Evolutionary conservation across 2,329 filamentous ascomycete genomes (phyloP), one percentile per base, ranked within the genome.

Genomic region (Cladosporium sp.): DNA sequence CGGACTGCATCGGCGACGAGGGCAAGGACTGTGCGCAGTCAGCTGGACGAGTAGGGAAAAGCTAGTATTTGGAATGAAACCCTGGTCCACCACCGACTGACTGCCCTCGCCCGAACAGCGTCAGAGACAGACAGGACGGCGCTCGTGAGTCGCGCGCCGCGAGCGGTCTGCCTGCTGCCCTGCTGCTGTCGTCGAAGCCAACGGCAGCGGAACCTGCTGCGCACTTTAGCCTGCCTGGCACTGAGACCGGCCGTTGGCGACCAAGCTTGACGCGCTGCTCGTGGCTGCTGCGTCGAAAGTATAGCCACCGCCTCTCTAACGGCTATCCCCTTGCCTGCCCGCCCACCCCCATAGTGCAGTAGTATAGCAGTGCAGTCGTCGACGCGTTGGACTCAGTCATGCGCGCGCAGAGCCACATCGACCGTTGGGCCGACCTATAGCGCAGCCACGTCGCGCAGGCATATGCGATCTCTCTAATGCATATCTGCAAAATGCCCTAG

Each of bases 61-160:
- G 52, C 40, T 44, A 37, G 28, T 55, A 55, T 55, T 55, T 55
- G 52, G 52, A 55, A 55, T 55, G 40, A 47, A 55, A 55, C 52
- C 52, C 52, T 32, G 40, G 51, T 55, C 52, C 20, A 55, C 51
- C 45, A 32, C 51, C 25, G 34, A 34, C 42, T n/a, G n/a, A n/a
- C n/a, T n/a, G n/a, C n/a, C n/a, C n/a, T n/a, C n/a, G n/a, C 50
- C 35, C 37, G 39, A 45, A 55, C 32, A 55, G 42, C 39, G 51
- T 45, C 47, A 45, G 52, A 20, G 42, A 40, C 19, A n/a, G 28
- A 22, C 9, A 40, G n/a, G 28, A 22, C 48, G 32, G 39, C 48
- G 37, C 40, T 55, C 52, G 52, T 37, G 40, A 45, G 20, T 45
- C 42, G 42, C 42, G 28, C 52, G 34, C 52, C 13, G 15, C 20